Base-by-base conservation (phyloP, 495 filamentous ascomycete species). In the Hypoxylon rickii region DNA sequence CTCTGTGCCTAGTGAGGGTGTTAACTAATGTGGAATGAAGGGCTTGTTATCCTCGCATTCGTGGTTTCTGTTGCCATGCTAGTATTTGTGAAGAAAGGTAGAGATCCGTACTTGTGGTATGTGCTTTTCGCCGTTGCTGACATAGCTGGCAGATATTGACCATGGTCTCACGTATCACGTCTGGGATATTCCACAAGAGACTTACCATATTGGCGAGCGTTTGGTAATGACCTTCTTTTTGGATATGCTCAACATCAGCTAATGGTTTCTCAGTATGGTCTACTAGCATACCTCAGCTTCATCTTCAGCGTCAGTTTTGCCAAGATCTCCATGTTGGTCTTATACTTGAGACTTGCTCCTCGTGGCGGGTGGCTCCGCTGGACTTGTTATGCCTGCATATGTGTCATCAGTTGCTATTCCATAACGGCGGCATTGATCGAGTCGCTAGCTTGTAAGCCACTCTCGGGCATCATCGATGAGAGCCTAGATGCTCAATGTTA, bases 101-200 rank as follows among this genome's bases (percentile, higher is more conserved):
- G 18, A 29, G 24, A 10, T 29, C 4, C 24, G 4, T 29, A 29
- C 24, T 22, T 36, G 12, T 5, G 44, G 15, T 22, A 22, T 29
- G 29, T 13, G 7, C 15, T 3, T 1, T 33, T 22, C 7, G 7
- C n/a, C 2, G 11, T 43, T 43, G 8, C 40, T 43, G 12, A 43
- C 20, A 3, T 41, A 7, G 11, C 20, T 13, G 2, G 7, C 12
- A 58, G 55, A 58, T 21, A 58, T 58, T 39, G 55, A 58, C 20
- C 55, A 58, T 18, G 55, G 55, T 47, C 55, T 58, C 26, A 58
- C 55, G 29, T 58, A 58, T 19, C 55, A 58, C 41, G 55, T 58
- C 40, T 58, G 55, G 55, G 55, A 58, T 43, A 58, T 58, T 16
- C 42, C 40, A 40, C 55, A 58, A 13, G 55, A 51, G 12, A 51